These are phyloP conservation scores for Starmera quercuum DNA, from an alignment of 805 yeast species.

Conservation along the genomic window DNA sequence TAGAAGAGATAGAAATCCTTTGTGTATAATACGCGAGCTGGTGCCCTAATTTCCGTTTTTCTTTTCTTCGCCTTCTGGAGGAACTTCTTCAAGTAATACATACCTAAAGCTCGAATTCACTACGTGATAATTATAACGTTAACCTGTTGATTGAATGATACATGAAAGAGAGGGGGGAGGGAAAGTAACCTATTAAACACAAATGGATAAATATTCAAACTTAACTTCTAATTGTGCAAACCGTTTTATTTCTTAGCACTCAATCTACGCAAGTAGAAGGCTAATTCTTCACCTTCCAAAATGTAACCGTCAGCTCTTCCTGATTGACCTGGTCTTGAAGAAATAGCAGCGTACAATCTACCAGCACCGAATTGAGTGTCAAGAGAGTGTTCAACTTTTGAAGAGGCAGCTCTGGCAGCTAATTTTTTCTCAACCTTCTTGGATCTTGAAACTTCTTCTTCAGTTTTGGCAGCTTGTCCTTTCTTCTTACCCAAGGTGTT, in stretches of 20 bases:
- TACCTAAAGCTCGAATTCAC: too few relatives aligned
- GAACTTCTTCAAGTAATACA: too few relatives aligned
- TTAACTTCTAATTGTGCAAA: constrained; percentile 3
- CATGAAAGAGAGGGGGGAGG: too few relatives aligned
- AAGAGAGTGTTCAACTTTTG: constrained; percentile 85
- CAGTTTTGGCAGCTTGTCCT: constrained; percentile 34
- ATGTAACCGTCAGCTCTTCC: constrained; percentile 99
- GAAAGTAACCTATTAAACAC: constrained; percentile 1
- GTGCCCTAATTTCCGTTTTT: too few relatives aligned
- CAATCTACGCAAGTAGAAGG: constrained; percentile 99
- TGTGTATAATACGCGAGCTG: too few relatives aligned
- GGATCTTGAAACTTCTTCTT: constrained; percentile 60
- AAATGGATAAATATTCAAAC: constrained; percentile 8
- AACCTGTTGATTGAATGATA: constrained; percentile 12
- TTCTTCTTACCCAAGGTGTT: constrained; percentile 83
- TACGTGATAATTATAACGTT: too few relatives aligned
- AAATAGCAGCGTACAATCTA: constrained; percentile 96
- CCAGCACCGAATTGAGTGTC: constrained; percentile 98
- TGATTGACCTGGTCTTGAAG: constrained; percentile 99
- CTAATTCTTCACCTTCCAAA: constrained; percentile 99
- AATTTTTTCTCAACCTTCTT: constrained; percentile 84
- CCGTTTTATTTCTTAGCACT: constrained; percentile 89
- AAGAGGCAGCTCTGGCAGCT: constrained; percentile 81
- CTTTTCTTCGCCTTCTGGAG: too few relatives aligned
- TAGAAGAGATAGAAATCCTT: too few relatives aligned